Percentiles rank a stretch among this genome's conserved stretches.
Conservation (phyloP, 139 green algal genomes). For the Trebouxia sp. region DNA sequence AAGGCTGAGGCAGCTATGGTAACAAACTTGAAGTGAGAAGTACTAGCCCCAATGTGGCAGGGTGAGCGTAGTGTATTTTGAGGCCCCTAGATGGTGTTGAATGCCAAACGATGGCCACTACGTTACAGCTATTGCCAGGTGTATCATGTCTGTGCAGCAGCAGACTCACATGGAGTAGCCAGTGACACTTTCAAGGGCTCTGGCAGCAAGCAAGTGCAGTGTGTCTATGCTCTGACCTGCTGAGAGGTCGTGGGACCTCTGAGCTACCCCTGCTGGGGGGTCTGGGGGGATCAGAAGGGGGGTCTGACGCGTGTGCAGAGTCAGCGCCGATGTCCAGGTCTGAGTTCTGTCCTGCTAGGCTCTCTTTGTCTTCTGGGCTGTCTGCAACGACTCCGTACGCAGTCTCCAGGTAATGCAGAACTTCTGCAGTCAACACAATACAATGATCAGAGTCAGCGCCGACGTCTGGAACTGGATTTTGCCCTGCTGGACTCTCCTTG, state of each 20-base stretch:
- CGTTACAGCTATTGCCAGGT: too few species aligned
- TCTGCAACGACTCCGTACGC: slow-evolving; percentile 7
- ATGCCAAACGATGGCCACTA: too few species aligned
- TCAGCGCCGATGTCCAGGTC: slow-evolving; percentile 6
- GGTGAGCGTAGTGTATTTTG: too few species aligned
- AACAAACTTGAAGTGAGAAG: too few species aligned
- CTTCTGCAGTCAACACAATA: background rate
- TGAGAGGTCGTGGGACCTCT: background rate
- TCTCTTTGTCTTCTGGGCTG: slow-evolving; percentile 19
- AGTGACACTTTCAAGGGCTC: too few species aligned
- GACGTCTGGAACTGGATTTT: slow-evolving; percentile 9
- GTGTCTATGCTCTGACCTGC: background rate
- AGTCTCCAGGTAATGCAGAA: slow-evolving; percentile 10
- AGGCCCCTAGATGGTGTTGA: too few species aligned
- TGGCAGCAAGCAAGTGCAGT: background rate
- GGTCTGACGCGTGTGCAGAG: background rate
- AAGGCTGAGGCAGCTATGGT: too few species aligned
- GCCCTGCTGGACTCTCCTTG: background rate
- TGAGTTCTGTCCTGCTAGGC: background rate
- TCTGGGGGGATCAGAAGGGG: background rate
- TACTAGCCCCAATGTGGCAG: too few species aligned
- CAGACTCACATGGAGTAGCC: too few species aligned
- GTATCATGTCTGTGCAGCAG: too few species aligned
- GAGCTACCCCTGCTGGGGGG: background rate
- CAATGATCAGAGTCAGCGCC: background rate